Conservation (phyloP, 495 filamentous ascomycete genomes). For the Annulohypoxylon nitens region DNA sequence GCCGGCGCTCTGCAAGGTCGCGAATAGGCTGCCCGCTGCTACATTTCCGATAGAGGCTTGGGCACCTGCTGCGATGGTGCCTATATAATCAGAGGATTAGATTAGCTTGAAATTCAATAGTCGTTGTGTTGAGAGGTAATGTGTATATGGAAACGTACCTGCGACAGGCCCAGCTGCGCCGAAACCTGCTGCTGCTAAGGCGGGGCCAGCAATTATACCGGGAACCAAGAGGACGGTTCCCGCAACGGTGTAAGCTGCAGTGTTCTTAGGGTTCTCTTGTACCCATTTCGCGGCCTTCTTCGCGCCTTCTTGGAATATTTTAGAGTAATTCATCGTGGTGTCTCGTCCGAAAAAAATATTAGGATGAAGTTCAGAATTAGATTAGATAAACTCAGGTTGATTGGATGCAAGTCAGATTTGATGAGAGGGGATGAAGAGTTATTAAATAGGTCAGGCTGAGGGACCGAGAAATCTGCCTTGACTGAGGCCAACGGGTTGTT, state of each 20-base stretch:
- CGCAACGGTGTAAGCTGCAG: neutral
- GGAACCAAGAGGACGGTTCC: slow-evolving; percentile 18
- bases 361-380: neutral
- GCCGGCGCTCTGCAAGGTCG: slow-evolving; percentile 47
- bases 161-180: slow-evolving; percentile 16
- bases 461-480: slow-evolving; percentile 1
- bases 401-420: neutral
- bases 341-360: neutral
- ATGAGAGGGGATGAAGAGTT: neutral
- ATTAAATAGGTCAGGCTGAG: neutral
- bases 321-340: slow-evolving; percentile 3
- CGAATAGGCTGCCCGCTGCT: slow-evolving; percentile 32
- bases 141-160: slow-evolving; percentile 12
- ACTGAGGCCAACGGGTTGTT: neutral
- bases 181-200: slow-evolving; percentile 22
- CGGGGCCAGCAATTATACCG: slow-evolving; percentile 7
- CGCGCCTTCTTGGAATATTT: neutral
- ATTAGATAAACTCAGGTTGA: neutral
- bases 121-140: neutral
- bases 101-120: neutral
- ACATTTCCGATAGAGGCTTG: slow-evolving; percentile 43
- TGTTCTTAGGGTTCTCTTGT: slow-evolving; percentile 11
- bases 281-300: neutral
- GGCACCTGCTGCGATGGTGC: slow-evolving; percentile 34
- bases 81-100: neutral